phyloP scores from a whole-genome alignment of 768 basidiomycete genomes.

The Filobasidium floriforme region DNA sequence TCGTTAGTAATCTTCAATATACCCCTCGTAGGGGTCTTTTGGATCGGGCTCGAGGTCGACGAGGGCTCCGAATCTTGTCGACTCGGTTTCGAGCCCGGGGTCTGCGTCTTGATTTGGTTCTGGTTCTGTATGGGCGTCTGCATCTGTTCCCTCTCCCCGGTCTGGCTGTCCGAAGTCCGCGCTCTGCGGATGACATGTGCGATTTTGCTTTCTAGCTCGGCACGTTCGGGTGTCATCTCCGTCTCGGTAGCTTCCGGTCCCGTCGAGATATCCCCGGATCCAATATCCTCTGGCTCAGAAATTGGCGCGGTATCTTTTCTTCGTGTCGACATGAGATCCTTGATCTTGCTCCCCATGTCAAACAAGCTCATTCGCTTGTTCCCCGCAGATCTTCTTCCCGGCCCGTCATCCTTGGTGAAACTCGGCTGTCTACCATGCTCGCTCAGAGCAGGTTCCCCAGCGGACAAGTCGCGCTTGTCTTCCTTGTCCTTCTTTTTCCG shows the following conservation, averaged over 20 bases:
- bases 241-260: neutral
- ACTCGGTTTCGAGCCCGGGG: neutral
- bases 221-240: neutral
- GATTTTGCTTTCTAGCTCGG: neutral
- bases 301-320: neutral
- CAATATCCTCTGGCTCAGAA: neutral
- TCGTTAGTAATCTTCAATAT: conserved; percentile 9
- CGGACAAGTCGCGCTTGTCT: neutral
- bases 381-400: neutral
- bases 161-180: neutral
- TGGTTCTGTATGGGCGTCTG: no score
- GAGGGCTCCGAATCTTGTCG: neutral
- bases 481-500: conserved; percentile 1
- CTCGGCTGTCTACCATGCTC: neutral
- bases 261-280: neutral
- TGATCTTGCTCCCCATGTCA: neutral
- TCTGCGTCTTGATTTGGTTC: neutral
- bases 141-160: no score
- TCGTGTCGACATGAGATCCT: neutral
- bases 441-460: neutral
- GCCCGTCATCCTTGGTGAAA: neutral
- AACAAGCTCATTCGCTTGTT: neutral
- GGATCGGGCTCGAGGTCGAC: conserved; percentile 8
- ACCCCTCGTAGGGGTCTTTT: neutral
- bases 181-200: neutral